Base-by-base conservation (phyloP, 2,329 filamentous ascomycete species). In the Monilinia fructigena region DNA sequence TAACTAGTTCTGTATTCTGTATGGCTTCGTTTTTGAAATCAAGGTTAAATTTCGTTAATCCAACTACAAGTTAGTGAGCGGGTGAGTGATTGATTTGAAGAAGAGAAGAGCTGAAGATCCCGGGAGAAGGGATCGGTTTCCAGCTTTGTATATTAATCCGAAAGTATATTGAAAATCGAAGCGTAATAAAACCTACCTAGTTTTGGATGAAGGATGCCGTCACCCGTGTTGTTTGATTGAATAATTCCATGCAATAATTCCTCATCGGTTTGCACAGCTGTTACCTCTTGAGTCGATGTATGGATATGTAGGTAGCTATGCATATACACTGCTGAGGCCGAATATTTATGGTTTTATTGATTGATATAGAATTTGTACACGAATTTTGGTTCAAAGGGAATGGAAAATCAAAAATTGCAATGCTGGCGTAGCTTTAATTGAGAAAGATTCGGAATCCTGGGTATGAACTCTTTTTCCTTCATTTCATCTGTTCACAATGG, bases 91-190 rank as follows among this genome's bases (percentile, higher is more conserved):
- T 45, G n/a, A 14, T 18, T 7, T 28, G n/a, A 26, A 5, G 23
- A 42, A 40, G 52, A 4, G 52, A 35, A 26, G 28, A 58, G 40
- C 14, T 11, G 56, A 35, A 60, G 56, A 60, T 60, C 56, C 35
- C 47, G 28, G 45, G 45, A 23, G 28, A 48, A 14, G 35, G 7
- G 5, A 31, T 28, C 10, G n/a, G 12, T 35, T 18, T 28, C 28
- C 28, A 28, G 28, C 28, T 14, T 11, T n/a, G 28, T 26, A 40
- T 59, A 47, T 35, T n/a, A 14, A 31, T 47, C 14, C 18, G 26
- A 31, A 31, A 31, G 18, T n/a, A 3, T 14, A 58, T n/a, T 6
- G 31, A 35, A 35, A 35, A 8, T 35, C 31, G 31, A 35, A 35
- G 31, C 31, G 31, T 35, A 35, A 6, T 35, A 35, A 35, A 35